phyloP scores from a whole-genome alignment of 2,329 filamentous ascomycete species.

The Penicillium sp. region DNA sequence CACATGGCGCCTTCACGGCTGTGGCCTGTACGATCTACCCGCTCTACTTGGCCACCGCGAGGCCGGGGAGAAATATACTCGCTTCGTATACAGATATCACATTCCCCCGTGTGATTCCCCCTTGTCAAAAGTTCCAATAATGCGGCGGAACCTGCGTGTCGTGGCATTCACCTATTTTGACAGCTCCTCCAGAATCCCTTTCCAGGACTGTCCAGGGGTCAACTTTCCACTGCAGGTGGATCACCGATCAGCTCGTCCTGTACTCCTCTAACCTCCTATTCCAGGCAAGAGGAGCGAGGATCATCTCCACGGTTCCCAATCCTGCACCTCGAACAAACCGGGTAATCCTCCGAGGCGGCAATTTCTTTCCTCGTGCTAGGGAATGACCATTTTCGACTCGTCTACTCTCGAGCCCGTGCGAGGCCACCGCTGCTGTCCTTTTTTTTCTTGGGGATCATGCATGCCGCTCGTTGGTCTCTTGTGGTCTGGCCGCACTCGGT shows the following conservation, averaged over 20 bases:
- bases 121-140: slow-evolving; percentile 3
- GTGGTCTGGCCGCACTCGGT: slow-evolving; percentile 6
- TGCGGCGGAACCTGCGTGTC: background rate
- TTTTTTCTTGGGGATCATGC: background rate
- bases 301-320: background rate
- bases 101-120: slow-evolving; percentile 1
- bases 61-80: background rate
- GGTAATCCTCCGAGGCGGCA: background rate
- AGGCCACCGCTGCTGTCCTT: background rate
- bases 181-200: slow-evolving; percentile 5
- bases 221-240: background rate
- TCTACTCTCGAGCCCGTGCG: slow-evolving; percentile 2
- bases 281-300: background rate
- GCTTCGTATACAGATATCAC: slow-evolving; percentile 1
- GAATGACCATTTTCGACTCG: background rate
- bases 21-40: background rate
- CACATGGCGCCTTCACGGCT: slow-evolving; percentile 6
- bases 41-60: slow-evolving; percentile 8
- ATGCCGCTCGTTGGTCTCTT: slow-evolving; percentile 4
- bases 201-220: background rate
- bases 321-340: background rate
- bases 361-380: background rate
- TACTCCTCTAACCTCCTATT: background rate
- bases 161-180: slow-evolving; percentile 11
- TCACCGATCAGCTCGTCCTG: background rate